Conservation (phyloP, 306 rosid species). For the Ammopiptanthus mongolicus region DNA sequence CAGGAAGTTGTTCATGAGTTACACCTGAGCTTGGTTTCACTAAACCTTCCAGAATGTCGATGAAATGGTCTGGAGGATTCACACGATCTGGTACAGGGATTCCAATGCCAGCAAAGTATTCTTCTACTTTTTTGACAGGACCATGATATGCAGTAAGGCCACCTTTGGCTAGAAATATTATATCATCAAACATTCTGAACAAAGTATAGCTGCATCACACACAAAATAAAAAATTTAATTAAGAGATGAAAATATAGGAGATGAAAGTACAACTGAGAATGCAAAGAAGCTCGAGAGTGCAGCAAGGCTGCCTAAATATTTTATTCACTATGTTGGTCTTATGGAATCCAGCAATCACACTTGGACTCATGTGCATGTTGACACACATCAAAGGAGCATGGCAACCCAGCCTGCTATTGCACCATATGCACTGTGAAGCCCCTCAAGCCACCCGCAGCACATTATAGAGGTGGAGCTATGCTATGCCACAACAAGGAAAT, state of each 20-base stretch:
- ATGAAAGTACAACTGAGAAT: not conserved
- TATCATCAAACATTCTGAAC: slow-evolving; percentile 77
- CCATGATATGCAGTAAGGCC: slow-evolving; percentile 71
- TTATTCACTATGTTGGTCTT: not conserved
- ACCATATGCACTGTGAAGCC: too few species aligned
- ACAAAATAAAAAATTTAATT: not conserved
- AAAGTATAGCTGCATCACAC: slow-evolving; percentile 44
- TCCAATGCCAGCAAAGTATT: slow-evolving; percentile 59
- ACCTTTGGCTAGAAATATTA: slow-evolving; percentile 69
- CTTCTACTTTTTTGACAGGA: slow-evolving; percentile 61
- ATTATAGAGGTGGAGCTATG: too few species aligned
- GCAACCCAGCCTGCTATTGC: too few species aligned
- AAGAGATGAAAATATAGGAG: not conserved
- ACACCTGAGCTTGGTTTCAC: slow-evolving; percentile 48
- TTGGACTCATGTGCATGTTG: not conserved
- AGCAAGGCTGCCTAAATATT: not conserved
- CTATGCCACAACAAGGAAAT: too few species aligned
- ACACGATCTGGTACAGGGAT: slow-evolving; percentile 62
- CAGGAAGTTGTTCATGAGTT: slow-evolving; percentile 51
- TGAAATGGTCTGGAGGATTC: slow-evolving; percentile 74
- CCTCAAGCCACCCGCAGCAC: too few species aligned
- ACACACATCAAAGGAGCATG: too few species aligned
- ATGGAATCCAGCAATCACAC: not conserved
- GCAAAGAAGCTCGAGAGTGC: not conserved
- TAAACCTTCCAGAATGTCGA: slow-evolving; percentile 67